These are phyloP conservation scores for Alnus glutinosa DNA, from an alignment of 306 rosid genomes.

Conservation along the genomic window DNA sequence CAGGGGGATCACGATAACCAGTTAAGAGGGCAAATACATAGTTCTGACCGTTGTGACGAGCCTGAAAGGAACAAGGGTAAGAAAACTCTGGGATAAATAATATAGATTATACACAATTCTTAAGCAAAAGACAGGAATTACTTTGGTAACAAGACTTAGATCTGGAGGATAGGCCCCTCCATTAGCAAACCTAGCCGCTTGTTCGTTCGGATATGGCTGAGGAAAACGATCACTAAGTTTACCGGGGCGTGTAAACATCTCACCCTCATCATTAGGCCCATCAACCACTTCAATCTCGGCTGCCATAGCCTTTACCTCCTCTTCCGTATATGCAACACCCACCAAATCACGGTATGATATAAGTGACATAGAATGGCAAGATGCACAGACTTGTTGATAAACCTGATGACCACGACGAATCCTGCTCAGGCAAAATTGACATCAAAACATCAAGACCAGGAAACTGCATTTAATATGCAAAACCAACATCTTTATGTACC, in stretches of 20 bases:
- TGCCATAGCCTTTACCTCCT: conserved; percentile 96
- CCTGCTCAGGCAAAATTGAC: conserved; percentile 57
- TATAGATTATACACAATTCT: not conserved
- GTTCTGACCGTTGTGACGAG: conserved; percentile 97
- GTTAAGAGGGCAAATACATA: conserved; percentile 89
- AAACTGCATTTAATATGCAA: not conserved
- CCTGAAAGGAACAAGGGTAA: conserved; percentile 51
- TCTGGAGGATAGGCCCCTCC: conserved; percentile 99
- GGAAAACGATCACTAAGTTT: conserved; percentile 98
- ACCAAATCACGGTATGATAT: conserved; percentile 98
- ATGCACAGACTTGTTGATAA: conserved; percentile 89
- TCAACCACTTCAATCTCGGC: conserved; percentile 98
- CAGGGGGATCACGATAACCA: conserved; percentile 96
- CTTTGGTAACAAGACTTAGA: conserved; percentile 93
- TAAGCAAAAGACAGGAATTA: conserved; percentile 43
- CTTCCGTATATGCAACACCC: conserved; percentile 97
- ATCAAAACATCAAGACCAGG: conserved; percentile 16
- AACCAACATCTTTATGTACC: not conserved
- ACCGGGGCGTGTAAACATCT: conserved; percentile 98
- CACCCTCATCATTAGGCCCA: conserved; percentile 99
- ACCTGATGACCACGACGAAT: conserved; percentile 99
- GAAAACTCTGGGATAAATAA: conserved; percentile 4
- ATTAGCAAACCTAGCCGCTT: conserved; percentile 99
- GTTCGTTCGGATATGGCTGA: conserved; percentile 85
- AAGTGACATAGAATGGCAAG: conserved; percentile 97